Evolutionary conservation across 2,329 filamentous ascomycete genomes (phyloP).

Genomic region (Aureobasidium sp.): DNA sequence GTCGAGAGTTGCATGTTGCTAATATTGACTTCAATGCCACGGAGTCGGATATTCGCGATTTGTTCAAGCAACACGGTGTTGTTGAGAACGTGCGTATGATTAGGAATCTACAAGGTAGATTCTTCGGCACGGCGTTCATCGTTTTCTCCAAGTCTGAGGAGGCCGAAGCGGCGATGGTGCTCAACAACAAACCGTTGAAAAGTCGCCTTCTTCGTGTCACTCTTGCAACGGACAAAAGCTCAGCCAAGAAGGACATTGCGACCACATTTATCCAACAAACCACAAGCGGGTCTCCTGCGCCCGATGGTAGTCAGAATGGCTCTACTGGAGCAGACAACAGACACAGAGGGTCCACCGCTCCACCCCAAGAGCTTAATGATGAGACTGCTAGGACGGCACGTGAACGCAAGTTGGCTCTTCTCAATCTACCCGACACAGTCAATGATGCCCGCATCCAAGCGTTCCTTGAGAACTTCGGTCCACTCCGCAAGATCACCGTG

Average conservation of each 20-base stretch:
- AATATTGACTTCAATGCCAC: conserved; percentile 76
- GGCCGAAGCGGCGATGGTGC: conserved; percentile 26
- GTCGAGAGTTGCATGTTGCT: conserved; percentile 75
- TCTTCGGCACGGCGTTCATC: conserved; percentile 73
- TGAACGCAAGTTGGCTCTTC: conserved; percentile 68
- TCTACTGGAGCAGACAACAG: conserved; percentile 6
- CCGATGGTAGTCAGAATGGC: conserved; percentile 16
- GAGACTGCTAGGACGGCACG: conserved; percentile 23
- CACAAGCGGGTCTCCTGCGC: conserved; percentile 5
- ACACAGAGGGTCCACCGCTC: conserved; percentile 24
- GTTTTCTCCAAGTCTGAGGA: conserved; percentile 55
- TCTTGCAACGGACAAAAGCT: conserved; percentile 20
- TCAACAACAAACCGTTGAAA: conserved; percentile 28
- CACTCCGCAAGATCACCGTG: conserved; percentile 66
- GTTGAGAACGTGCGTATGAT: conserved; percentile 67
- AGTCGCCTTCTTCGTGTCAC: conserved; percentile 29
- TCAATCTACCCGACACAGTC: conserved; percentile 85
- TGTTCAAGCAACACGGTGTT: conserved; percentile 68
- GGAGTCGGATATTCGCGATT: conserved; percentile 60
- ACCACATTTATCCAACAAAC: conserved; percentile 15
- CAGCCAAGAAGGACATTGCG: conserved; percentile 14
- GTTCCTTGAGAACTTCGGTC: conserved; percentile 62
- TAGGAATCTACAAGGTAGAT: conserved; percentile 56
- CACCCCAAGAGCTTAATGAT: conserved; percentile 14
- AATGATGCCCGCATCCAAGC: conserved; percentile 75